Percentiles rank a stretch among this genome's conserved stretches.
These are phyloP conservation scores for Populus alba DNA, from an alignment of 345 rosid species.

Conservation along the genomic window DNA sequence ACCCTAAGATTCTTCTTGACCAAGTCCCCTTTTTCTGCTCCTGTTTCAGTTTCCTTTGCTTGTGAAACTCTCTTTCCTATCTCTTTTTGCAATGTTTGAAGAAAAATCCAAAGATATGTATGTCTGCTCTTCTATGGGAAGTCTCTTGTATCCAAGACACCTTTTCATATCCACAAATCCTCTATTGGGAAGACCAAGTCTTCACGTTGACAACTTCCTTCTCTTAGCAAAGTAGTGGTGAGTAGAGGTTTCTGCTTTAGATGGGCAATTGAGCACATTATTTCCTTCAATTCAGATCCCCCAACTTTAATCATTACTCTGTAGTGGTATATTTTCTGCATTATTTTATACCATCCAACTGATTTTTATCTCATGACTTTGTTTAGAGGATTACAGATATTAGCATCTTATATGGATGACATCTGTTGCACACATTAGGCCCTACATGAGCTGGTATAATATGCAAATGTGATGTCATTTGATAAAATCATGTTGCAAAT, in stretches of 20 bases:
- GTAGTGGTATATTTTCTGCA: constrained; percentile 3
- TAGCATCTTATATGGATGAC: not conserved
- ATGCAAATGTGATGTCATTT: not conserved
- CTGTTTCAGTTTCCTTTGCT: not conserved
- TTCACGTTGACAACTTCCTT: not conserved
- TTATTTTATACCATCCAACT: not conserved
- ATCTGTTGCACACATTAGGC: not conserved
- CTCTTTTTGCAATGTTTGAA: not conserved
- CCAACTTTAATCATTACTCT: not conserved
- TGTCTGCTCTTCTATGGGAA: not conserved
- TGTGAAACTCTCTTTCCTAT: not conserved
- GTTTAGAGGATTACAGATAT: not conserved
- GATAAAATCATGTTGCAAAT: not conserved
- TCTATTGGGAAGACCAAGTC: not conserved
- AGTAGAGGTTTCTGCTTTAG: not conserved
- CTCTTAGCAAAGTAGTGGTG: not conserved
- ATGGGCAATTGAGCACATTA: not conserved
- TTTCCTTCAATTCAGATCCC: not conserved
- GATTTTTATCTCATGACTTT: not conserved
- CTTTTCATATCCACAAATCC: not conserved
- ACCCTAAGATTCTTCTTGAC: too few relatives aligned
- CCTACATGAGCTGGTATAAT: not conserved
- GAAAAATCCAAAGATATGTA: not conserved
- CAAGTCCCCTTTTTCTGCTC: not conserved
- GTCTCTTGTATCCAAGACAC: not conserved